Base-by-base conservation (phyloP, 345 rosid species). In the Geranium rotundifolium region DNA sequence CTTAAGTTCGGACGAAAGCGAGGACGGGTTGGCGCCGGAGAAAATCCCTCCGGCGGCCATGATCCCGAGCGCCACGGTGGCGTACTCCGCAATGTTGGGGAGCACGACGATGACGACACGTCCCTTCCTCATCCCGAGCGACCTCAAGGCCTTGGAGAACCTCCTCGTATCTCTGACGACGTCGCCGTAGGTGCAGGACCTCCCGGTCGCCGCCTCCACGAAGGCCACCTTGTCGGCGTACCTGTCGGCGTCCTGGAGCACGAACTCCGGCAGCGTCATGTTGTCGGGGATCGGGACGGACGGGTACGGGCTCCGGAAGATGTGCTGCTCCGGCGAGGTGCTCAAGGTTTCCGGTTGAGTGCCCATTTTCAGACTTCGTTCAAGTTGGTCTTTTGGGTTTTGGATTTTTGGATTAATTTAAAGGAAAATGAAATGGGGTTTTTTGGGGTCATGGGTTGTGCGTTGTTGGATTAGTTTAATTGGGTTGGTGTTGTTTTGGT, bases 31-130 rank as follows among this genome's bases (percentile, higher is more conserved):
- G 31, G 87, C 92, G 1, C 96, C 99, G 0, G 99, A 95, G 72
- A 88, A 90, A 29, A 95, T 87, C 14, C 84, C 92, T 4, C 96
- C 92, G 5, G 96, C 85, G 17, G 99, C 80, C 99, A 95, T 95
- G 63, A 90, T 82, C 13, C 95, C 97, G 0, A 90, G 84, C 0
- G 84, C 95, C 19, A 86, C 79, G 17, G 90, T 88, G 63, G 80
- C 97, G 65, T 88, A 95, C 73, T 88, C 99, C 0, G 93, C 95
- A 10, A 88, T 71, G 49, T 90, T 90, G 5, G 99, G 99, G 30
- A 95, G 82, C 61, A 81, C 84, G n/a, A 90, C 92, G 17, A 90
- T 63, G 71, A 95, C 92, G 4, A 90, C 88, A n/a, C 70, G 76
- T 31, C 96, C 96, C 69, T 85, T 90, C 73, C 85, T 85, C 54